Conservation (phyloP, 257 asterid species). For the Nicotiana knightiana region DNA sequence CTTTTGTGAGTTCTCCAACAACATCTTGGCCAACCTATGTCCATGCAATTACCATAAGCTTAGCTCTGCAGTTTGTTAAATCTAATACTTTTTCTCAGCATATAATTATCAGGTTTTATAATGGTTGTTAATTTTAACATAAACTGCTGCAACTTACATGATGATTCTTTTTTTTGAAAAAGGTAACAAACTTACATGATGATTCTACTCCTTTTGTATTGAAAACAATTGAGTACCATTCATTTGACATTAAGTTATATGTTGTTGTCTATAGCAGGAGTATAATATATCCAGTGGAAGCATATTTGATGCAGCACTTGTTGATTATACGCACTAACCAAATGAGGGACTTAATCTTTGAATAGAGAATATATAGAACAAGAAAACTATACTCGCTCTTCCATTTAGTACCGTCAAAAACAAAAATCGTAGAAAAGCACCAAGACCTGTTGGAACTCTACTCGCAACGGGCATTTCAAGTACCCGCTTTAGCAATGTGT, state of each 20-base stretch:
- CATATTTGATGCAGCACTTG: background rate
- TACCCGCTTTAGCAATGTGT: background rate
- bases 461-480: background rate
- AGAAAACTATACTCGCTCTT: background rate
- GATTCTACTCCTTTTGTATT: background rate
- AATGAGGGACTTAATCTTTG: background rate
- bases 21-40: slow-evolving; percentile 78
- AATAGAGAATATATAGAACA: background rate
- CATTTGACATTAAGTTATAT: background rate
- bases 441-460: background rate
- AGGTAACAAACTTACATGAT: background rate
- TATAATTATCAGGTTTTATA: background rate
- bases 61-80: background rate
- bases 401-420: background rate
- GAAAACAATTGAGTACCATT: background rate
- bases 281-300: background rate
- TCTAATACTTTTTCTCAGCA: background rate
- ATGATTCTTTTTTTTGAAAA: background rate
- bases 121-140: background rate
- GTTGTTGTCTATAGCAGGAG: background rate
- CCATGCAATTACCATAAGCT: background rate
- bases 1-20: slow-evolving; percentile 63
- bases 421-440: background rate
- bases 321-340: background rate
- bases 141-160: background rate